Conservation (phyloP, 139 green algal genomes). For the Tetradesmus lagerheimii region DNA sequence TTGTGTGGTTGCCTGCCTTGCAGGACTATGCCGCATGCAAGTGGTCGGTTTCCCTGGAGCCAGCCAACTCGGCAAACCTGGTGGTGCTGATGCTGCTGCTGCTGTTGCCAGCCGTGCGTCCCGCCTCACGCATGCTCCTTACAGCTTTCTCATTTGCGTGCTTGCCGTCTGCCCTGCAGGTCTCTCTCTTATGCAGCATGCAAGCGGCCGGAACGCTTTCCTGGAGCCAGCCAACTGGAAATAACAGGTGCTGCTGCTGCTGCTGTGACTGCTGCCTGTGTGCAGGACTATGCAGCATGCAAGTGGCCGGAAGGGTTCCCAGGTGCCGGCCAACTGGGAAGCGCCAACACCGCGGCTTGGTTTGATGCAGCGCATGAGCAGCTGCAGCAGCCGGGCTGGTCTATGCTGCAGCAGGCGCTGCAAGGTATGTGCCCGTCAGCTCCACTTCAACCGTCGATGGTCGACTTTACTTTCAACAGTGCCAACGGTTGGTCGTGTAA, state of each 20-base stretch:
- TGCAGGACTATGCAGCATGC: conserved; percentile 64
- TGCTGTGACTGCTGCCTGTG: neutral
- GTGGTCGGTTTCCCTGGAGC: too few species aligned
- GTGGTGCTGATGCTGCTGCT: too few species aligned
- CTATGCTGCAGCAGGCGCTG: conserved; percentile 3
- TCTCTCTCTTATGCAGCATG: conserved; percentile 67
- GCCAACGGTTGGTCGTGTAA: too few species aligned
- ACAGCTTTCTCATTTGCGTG: too few species aligned
- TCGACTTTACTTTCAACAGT: too few species aligned
- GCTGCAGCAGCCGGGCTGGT: conserved; percentile 32
- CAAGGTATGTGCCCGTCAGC: neutral
- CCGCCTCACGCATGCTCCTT: too few species aligned
- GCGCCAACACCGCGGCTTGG: conserved; percentile 51
- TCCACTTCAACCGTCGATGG: too few species aligned
- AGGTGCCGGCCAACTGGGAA: conserved; percentile 34
- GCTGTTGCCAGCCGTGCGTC: too few species aligned
- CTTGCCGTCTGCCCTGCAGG: conserved; percentile 3
- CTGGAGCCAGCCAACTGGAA: too few species aligned
- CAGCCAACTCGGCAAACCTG: too few species aligned
- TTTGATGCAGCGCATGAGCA: conserved; percentile 63
- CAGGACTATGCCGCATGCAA: too few species aligned
- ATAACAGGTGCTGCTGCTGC: neutral
- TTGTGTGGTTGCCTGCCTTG: too few species aligned
- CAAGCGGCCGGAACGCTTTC: conserved; percentile 49
- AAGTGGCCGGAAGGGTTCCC: conserved; percentile 53